These are phyloP conservation scores for Artemisia argyi DNA, from an alignment of 129 eudicot species.

Conservation along the genomic window DNA sequence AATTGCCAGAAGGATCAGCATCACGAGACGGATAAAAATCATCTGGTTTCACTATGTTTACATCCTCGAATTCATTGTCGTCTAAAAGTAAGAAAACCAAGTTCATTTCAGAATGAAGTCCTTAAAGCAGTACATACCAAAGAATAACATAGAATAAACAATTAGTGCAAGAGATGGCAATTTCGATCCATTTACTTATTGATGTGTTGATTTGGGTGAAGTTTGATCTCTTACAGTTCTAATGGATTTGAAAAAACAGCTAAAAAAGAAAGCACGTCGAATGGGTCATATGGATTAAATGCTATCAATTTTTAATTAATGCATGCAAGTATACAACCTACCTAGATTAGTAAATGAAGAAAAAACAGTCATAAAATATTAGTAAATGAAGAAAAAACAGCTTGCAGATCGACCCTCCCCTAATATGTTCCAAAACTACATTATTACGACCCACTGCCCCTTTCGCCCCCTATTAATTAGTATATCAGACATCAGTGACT, in stretches of 20 bases:
- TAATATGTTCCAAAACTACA: no score
- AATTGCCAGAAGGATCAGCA: conserved; percentile 59
- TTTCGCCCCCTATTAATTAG: background rate
- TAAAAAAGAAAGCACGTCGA: background rate
- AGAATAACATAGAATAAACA: background rate
- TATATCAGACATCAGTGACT: no score
- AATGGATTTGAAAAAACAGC: background rate
- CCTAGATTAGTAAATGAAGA: background rate
- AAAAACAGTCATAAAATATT: no score
- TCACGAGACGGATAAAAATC: conserved; percentile 68
- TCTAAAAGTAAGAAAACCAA: conserved; percentile 42
- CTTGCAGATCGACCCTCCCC: no score
- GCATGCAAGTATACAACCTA: background rate
- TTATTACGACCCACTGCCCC: background rate
- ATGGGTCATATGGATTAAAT: background rate
- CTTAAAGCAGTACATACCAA: background rate
- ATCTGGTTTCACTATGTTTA: conserved; percentile 70
- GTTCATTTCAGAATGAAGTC: background rate
- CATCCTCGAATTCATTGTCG: conserved; percentile 82
- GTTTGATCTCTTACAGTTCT: background rate
- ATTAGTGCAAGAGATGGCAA: background rate
- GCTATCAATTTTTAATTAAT: background rate
- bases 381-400: no score
- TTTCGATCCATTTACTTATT: background rate
- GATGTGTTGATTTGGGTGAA: background rate